These are phyloP conservation scores for Nakazawaea peltata DNA, from an alignment of 805 yeast species.

Conservation along the genomic window DNA sequence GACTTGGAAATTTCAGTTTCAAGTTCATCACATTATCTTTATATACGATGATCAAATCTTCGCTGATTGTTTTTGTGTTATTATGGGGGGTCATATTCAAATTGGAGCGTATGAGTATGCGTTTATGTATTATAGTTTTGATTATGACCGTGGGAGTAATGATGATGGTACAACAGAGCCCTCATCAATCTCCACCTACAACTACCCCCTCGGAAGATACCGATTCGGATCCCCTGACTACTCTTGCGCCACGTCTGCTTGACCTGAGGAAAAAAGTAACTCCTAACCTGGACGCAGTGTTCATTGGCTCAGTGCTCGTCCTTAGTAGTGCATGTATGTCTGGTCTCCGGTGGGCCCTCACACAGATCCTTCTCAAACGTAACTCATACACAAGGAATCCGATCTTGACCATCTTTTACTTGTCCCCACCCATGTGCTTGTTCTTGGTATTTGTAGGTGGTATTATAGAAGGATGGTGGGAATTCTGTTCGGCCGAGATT, in stretches of 20 bases:
- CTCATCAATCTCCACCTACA: conserved; percentile 3
- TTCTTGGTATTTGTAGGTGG: conserved; percentile 56
- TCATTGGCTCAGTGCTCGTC: conserved; percentile 66
- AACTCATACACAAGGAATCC: conserved; percentile 63
- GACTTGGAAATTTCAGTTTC: conserved; percentile 81
- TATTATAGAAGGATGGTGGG: conserved; percentile 57
- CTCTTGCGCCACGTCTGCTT: background rate
- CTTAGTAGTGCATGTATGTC: conserved; percentile 72
- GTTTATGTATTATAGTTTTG: conserved; percentile 58
- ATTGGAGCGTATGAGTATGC: conserved; percentile 66
- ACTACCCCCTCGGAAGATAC: no score
- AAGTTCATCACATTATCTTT: conserved; percentile 71
- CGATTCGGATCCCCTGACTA: no score
- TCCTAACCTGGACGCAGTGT: conserved; percentile 14
- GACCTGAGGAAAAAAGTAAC: background rate
- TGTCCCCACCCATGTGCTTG: conserved; percentile 78
- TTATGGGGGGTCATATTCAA: conserved; percentile 79
- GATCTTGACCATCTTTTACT: conserved; percentile 70
- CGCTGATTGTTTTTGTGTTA: conserved; percentile 81
- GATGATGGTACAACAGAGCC: conserved; percentile 62
- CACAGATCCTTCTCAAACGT: conserved; percentile 69
- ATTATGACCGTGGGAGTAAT: conserved; percentile 80
- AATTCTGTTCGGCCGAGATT: conserved; percentile 44
- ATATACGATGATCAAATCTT: conserved; percentile 90
- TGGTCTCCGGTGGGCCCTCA: conserved; percentile 92